These are phyloP conservation scores for Nannizzia gypsea DNA, from an alignment of 2,329 filamentous ascomycete genomes.

Conservation along the genomic window DNA sequence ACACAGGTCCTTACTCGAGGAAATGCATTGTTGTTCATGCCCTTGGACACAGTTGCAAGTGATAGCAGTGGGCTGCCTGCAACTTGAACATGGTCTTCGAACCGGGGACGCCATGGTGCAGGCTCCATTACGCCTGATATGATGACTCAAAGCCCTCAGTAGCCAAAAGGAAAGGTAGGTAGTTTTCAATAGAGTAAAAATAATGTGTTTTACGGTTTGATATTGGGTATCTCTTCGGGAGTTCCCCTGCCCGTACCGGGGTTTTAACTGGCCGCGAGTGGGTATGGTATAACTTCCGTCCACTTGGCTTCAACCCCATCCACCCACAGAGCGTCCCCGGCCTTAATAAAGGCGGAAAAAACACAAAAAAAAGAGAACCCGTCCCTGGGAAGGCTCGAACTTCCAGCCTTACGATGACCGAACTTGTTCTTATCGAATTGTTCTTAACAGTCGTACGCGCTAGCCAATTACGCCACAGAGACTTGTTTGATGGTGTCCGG, in stretches of 20 bases:
- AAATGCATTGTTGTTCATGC: slow-evolving; percentile 6
- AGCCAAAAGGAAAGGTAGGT: neutral
- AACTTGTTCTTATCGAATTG: neutral
- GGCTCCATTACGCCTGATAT: neutral
- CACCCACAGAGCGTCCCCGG: neutral
- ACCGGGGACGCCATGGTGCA: slow-evolving; percentile 11
- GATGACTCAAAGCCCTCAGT: too few species aligned
- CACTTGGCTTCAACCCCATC: neutral
- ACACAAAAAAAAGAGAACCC: slow-evolving; percentile 12
- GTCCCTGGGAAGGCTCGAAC: slow-evolving; percentile 33
- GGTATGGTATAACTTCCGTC: slow-evolving; percentile 1
- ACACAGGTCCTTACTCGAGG: slow-evolving; percentile 64
- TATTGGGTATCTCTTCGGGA: neutral
- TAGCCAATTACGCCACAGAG: slow-evolving; percentile 9
- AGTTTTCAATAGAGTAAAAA: neutral
- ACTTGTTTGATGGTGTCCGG: slow-evolving; percentile 2
- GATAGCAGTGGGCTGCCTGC: slow-evolving; percentile 10
- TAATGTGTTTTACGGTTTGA: neutral
- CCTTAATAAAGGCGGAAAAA: neutral
- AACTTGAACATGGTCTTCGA: slow-evolving; percentile 7
- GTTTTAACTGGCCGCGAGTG: neutral
- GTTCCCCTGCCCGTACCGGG: neutral
- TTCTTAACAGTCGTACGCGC: slow-evolving; percentile 8
- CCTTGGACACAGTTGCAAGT: slow-evolving; percentile 9
- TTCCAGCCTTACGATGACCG: slow-evolving; percentile 23